Conservation (phyloP, 305 asterid genomes). For the Salvia sclarea region DNA sequence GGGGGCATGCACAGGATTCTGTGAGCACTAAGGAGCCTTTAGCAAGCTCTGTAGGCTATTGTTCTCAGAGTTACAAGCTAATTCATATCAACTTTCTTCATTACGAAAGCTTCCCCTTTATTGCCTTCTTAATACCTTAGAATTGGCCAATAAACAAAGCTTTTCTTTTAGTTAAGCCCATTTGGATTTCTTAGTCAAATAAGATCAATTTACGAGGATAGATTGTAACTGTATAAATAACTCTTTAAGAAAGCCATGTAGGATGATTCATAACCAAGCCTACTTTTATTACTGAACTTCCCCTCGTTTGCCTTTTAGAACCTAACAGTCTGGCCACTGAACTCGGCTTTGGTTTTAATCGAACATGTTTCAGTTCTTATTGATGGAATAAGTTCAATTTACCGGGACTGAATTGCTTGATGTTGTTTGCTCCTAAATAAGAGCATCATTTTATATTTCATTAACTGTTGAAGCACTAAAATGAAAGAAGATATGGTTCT, state of each 20-base stretch:
- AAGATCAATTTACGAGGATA: not conserved
- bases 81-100: not conserved
- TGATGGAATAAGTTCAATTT: not conserved
- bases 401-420: not conserved
- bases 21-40: not conserved
- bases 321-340: not conserved
- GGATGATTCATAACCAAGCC: not conserved
- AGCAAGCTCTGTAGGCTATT: not conserved
- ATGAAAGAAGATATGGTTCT: not conserved
- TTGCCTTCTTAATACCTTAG: not conserved
- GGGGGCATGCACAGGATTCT: not conserved
- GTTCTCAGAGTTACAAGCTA: not conserved
- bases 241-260: not conserved
- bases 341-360: not conserved
- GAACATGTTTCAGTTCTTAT: conserved; percentile 5
- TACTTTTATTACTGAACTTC: not conserved
- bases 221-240: not conserved
- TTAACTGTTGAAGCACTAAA: not conserved
- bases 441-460: not conserved
- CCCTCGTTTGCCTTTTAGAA: not conserved
- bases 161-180: not conserved
- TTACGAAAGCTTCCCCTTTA: not conserved
- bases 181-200: not conserved
- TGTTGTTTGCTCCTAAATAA: not conserved
- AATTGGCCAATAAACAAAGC: not conserved